phyloP scores from a whole-genome alignment of 306 rosid genomes.

The Vigna trinervia region DNA sequence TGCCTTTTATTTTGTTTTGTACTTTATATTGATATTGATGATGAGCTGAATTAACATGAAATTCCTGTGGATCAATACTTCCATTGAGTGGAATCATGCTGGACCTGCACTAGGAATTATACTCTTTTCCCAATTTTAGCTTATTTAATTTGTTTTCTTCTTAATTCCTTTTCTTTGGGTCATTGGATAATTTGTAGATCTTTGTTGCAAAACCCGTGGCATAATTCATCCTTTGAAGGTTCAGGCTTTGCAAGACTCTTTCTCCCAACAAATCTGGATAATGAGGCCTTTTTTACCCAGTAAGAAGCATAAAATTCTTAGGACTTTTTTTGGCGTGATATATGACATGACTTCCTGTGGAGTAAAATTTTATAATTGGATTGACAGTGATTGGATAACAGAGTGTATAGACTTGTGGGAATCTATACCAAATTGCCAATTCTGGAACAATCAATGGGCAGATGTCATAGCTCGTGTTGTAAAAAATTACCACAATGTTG shows the following conservation, averaged over 20 bases:
- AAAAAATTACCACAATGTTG: slow-evolving; percentile 72
- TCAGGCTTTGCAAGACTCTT: slow-evolving; percentile 96
- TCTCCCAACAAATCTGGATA: slow-evolving; percentile 90
- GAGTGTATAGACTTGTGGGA: slow-evolving; percentile 83
- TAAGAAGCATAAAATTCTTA: slow-evolving; percentile 58
- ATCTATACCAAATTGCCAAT: slow-evolving; percentile 96
- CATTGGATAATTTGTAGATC: slow-evolving; percentile 67
- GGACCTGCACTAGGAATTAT: slow-evolving; percentile 16
- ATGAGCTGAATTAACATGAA: slow-evolving; percentile 33
- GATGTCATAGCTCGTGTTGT: slow-evolving; percentile 91
- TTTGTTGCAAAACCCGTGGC: slow-evolving; percentile 96
- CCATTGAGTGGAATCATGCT: slow-evolving; percentile 39
- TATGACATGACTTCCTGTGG: slow-evolving; percentile 39
- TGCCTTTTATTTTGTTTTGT: slow-evolving; percentile 39
- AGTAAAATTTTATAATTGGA: slow-evolving; percentile 46
- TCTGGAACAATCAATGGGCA: slow-evolving; percentile 99
- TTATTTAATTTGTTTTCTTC: slow-evolving; percentile 35
- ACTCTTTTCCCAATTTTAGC: slow-evolving; percentile 8
- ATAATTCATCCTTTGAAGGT: slow-evolving; percentile 96
- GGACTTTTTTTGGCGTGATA: slow-evolving; percentile 40
- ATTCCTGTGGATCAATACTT: slow-evolving; percentile 22
- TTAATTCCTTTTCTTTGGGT: slow-evolving; percentile 32
- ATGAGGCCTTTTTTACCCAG: slow-evolving; percentile 82
- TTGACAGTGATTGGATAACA: slow-evolving; percentile 74
- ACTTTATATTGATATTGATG: slow-evolving; percentile 31